Percentiles rank a stretch among this genome's conserved stretches.
phyloP scores from a whole-genome alignment of 192 early-diverging fungal species.

The Piromyces finnis region DNA sequence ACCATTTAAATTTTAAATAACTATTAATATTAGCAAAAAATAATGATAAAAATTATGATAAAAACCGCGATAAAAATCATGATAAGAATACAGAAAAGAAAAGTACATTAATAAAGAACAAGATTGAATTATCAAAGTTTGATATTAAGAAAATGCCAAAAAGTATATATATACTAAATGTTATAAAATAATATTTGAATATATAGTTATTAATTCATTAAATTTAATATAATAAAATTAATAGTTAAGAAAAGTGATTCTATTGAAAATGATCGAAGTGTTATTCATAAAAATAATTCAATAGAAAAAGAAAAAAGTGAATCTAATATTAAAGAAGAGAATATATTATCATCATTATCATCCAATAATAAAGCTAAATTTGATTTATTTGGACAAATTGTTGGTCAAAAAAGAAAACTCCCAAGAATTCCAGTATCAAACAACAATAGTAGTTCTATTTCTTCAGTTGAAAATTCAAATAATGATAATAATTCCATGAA shows the following conservation, averaged over 20 bases:
- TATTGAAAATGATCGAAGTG: background rate
- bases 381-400: background rate
- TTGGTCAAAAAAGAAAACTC: background rate
- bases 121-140: background rate
- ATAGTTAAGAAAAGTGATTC: background rate
- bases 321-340: background rate
- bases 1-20: no score
- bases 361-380: background rate
- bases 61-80: background rate
- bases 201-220: no score
- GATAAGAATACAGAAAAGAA: background rate
- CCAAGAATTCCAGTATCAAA: background rate
- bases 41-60: background rate
- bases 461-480: background rate
- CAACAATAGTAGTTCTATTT: background rate
- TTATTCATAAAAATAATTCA: background rate
- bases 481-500: background rate
- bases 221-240: no score
- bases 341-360: background rate
- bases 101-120: background rate
- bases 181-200: no score
- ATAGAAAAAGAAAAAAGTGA: background rate
- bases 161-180: background rate
- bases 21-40: background rate
- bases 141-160: background rate